Evolutionary conservation across 257 asterid species (phyloP).

Genomic region (Pogostemon cablin): DNA sequence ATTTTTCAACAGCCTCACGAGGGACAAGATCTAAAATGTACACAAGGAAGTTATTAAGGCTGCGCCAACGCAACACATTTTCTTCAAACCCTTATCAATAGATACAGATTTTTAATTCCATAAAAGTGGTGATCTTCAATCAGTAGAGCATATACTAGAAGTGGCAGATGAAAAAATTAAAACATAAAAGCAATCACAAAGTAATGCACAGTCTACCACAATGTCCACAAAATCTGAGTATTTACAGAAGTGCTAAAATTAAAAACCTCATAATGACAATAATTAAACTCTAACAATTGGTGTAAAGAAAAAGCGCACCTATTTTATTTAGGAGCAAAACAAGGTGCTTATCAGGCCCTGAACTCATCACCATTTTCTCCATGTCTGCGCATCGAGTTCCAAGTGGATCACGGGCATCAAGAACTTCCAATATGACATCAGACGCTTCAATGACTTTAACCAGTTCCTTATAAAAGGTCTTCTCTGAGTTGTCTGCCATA

Average conservation of each 20-base stretch:
- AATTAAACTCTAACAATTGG: not conserved
- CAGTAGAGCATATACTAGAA: not conserved
- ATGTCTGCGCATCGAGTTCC: conserved; percentile 92
- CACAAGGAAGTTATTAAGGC: conserved; percentile 17
- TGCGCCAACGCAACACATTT: not conserved
- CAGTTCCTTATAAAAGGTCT: conserved; percentile 88
- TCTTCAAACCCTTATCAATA: not conserved
- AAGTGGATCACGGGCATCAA: conserved; percentile 96
- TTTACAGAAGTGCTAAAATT: not conserved
- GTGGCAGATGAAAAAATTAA: not conserved
- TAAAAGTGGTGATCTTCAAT: not conserved
- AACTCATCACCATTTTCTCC: conserved; percentile 85
- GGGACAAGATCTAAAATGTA: conserved; percentile 83
- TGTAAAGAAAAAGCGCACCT: conserved; percentile 46
- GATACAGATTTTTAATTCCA: not conserved
- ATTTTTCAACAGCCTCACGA: conserved; percentile 87
- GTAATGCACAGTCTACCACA: not conserved
- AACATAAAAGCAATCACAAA: not conserved
- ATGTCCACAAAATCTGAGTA: conserved; percentile 4
- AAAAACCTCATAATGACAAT: not conserved
- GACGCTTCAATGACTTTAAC: conserved; percentile 91
- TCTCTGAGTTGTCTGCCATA: conserved; percentile 66
- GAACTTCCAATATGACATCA: conserved; percentile 94
- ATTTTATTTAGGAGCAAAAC: conserved; percentile 92
- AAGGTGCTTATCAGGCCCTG: conserved; percentile 79